Base-by-base conservation (phyloP, 495 filamentous ascomycete genomes). In the Podospora pseudoanserina region DNA sequence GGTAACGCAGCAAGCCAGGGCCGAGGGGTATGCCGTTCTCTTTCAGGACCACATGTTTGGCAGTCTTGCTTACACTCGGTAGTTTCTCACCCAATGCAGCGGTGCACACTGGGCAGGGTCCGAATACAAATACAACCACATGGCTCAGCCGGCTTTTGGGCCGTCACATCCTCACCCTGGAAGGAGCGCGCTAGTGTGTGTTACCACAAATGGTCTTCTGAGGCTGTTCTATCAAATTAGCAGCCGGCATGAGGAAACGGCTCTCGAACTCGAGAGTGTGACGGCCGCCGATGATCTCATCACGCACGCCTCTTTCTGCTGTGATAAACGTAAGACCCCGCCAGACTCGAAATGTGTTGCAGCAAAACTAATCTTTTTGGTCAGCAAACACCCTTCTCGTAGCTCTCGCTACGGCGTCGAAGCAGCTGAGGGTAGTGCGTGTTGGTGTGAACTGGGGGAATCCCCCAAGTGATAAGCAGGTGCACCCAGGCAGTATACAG, bases 271-370 rank as follows among this genome's bases (percentile, higher is more conserved):
- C 44, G 91, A 94, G 70, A 89, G 85, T 70, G 83, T 90, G 32
- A 83, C 84, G 13, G 86, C 87, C 13, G 89, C 88, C 13, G 86
- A 90, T 62, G 87, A 92, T 61, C 71, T 91, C 18, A 82, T 96
- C 44, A 93, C 92, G 4, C 93, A 97, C 79, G 92, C 92, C 3
- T 85, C 93, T 16, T 81, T 95, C 66, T 89, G 89, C 67, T 86
- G 89, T 13, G 91, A 94, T 57, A 89, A 84, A 78, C 84, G 88
- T 90, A 80, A 19, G 60, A 69, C 77, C 65, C 9, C 9, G 13
- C 9, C 4, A 32, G 30, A 6, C 39, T 49, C 15, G 9, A 16
- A 49, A 49, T 49, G 15, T 11, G 5, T 11, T 13, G 2, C 39
- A 49, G 39, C 39, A 49, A 2, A 49, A 49, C 39, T 49, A 49